Conservation (phyloP, 192 early-diverging fungal species). For the Diversispora eburnea region DNA sequence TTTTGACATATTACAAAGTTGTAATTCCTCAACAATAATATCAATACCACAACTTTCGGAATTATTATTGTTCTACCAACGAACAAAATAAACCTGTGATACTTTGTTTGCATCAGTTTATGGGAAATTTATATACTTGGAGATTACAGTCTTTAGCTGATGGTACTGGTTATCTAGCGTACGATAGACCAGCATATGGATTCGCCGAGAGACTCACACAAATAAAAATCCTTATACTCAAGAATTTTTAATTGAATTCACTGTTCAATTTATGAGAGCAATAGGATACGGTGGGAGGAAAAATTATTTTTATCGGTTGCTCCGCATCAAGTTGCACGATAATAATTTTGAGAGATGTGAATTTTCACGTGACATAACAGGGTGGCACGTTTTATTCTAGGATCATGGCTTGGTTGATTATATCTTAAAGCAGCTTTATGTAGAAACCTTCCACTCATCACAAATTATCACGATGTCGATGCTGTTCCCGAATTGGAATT, state of each 20-base stretch:
- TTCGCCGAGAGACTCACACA: conserved; percentile 15
- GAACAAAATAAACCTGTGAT: conserved; percentile 24
- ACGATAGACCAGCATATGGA: conserved; percentile 22
- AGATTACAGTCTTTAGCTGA: conserved; percentile 19
- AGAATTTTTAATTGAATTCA: conserved; percentile 7
- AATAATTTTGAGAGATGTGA: too few species aligned
- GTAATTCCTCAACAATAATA: conserved; percentile 5
- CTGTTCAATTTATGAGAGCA: background rate
- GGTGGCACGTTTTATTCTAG: conserved; percentile 15
- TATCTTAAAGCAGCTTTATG: conserved; percentile 9
- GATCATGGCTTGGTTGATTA: conserved; percentile 1
- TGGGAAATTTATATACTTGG: conserved; percentile 27
- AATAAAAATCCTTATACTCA: conserved; percentile 22
- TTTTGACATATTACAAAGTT: conserved; percentile 12
- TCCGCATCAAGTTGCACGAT: background rate
- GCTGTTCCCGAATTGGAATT: conserved; percentile 16
- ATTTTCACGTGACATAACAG: background rate
- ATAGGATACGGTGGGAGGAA: background rate
- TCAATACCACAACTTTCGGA: background rate
- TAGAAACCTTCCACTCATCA: background rate
- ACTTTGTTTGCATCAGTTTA: conserved; percentile 20
- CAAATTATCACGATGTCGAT: background rate
- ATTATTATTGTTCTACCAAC: background rate
- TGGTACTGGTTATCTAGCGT: conserved; percentile 21
- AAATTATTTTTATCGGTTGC: background rate